Base-by-base conservation (phyloP, 2,329 filamentous ascomycete species). In the Cladosporium halotolerans region DNA sequence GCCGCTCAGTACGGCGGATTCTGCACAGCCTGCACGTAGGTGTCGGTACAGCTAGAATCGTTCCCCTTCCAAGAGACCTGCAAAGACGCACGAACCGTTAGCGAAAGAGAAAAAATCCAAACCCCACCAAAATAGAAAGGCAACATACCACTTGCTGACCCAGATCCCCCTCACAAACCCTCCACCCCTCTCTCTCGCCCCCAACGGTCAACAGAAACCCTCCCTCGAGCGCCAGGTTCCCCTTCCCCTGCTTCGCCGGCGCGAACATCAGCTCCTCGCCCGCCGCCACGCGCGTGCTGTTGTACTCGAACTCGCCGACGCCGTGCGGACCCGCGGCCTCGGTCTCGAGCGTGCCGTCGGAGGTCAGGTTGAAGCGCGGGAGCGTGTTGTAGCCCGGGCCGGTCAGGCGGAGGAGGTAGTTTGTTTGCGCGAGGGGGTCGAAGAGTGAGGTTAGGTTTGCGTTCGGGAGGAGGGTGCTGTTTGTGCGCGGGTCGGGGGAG, bases 361-460 rank as follows among this genome's bases (percentile, higher is more conserved):
- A 13, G 4, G 63, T 54, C 18, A 74, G 60, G 3, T 67, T 72
- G 62, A 73, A 73, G 44, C 55, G 63, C 2, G 71, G 70, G 0
- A 74, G 63, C 16, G 62, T 68, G 50, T 60, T 62, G 57, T 73
- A 74, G 55, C 70, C 70, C 0, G 68, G 63, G 7, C 53, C 64
- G 49, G 67, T 70, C 14, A 69, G 63, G 55, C 71, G 70, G 18
- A 74, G 64, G 53, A 68, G 60, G 58, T 69, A 67, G 39, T 60
- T 63, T 11, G 64, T 59, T 40, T 60, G 58, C 48, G 64, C 57
- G 50, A 68, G 60, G 1, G 70, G 69, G 44, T 70, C 66, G 58
- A 70, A 73, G 51, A 73, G 62, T 0, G 69, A 70, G 9, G 66
- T 70, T 5, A 70, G 69, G 32, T 64, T 68, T 28, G 72, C 70